Conservation (phyloP, 805 yeast genomes). For the Phaffomyces thermotolerans region DNA sequence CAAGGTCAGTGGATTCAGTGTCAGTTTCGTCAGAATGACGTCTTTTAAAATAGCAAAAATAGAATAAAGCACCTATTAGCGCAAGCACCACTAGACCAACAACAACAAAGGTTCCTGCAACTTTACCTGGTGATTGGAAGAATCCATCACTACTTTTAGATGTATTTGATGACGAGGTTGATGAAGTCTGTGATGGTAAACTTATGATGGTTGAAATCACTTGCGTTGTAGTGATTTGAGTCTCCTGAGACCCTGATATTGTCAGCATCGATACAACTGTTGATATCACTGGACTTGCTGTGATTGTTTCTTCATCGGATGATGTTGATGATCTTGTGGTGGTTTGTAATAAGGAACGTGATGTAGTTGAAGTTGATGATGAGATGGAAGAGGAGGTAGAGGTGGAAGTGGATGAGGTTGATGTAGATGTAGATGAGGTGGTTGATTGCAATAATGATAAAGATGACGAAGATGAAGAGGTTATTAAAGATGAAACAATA, state of each 20-base stretch:
- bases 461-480: slow-evolving; percentile 7
- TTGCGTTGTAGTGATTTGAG: slow-evolving; percentile 21
- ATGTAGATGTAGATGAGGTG: slow-evolving; percentile 12
- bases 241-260: slow-evolving; percentile 27
- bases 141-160: slow-evolving; percentile 15
- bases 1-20: slow-evolving; percentile 6
- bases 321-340: slow-evolving; percentile 1
- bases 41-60: slow-evolving; percentile 33
- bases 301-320: slow-evolving; percentile 8
- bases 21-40: slow-evolving; percentile 13
- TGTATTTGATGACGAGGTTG: too few relatives aligned
- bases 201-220: slow-evolving; percentile 20
- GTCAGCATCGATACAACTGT: slow-evolving; percentile 31
- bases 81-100: slow-evolving; percentile 58
- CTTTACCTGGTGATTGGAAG: slow-evolving; percentile 61
- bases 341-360: slow-evolving; percentile 1
- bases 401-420: slow-evolving; percentile 8
- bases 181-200: too few relatives aligned
- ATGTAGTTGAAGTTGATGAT: background rate
- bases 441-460: slow-evolving; percentile 15
- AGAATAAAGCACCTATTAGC: slow-evolving; percentile 36
- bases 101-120: slow-evolving; percentile 72
- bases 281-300: slow-evolving; percentile 10
- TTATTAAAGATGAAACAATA: slow-evolving; percentile 14
- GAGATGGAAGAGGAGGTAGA: slow-evolving; percentile 10